Evolutionary conservation across 257 asterid genomes (phyloP).

Genomic region (Solanum rostratum): DNA sequence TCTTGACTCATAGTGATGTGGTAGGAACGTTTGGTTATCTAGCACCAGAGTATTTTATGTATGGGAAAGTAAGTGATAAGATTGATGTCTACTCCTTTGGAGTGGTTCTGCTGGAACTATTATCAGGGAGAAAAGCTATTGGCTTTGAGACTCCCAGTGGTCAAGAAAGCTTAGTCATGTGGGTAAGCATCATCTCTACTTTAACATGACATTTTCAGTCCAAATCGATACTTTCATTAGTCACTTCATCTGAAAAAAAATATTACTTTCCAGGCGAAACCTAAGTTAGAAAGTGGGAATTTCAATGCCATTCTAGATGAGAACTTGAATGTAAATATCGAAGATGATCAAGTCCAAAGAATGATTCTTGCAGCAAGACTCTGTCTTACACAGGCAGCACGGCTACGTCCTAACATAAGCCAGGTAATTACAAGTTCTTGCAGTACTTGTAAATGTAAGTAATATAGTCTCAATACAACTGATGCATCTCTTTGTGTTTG

Average conservation of each 20-base stretch:
- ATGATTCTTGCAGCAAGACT: constrained; percentile 62
- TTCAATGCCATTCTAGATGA: constrained; percentile 56
- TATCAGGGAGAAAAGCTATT: constrained; percentile 83
- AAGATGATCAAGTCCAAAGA: constrained; percentile 51
- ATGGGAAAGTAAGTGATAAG: constrained; percentile 89
- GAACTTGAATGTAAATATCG: constrained; percentile 26
- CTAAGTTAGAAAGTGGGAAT: constrained; percentile 54
- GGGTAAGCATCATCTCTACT: constrained; percentile 48
- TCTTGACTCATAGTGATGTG: constrained; percentile 59
- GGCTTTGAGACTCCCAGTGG: constrained; percentile 47
- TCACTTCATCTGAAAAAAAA: background rate
- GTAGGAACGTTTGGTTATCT: constrained; percentile 97
- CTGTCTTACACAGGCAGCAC: constrained; percentile 80
- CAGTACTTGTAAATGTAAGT: background rate
- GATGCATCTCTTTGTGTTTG: background rate
- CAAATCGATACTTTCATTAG: background rate
- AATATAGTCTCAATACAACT: background rate
- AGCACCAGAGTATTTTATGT: constrained; percentile 97
- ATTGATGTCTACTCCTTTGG: constrained; percentile 93
- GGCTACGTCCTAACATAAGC: constrained; percentile 69
- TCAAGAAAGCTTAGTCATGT: constrained; percentile 78
- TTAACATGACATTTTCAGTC: background rate
- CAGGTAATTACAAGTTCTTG: constrained; percentile 32
- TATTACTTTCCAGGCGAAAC: constrained; percentile 46
- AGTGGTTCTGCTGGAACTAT: constrained; percentile 78